phyloP scores from a whole-genome alignment of 139 green algal species.

The Chlorella vulgaris region DNA sequence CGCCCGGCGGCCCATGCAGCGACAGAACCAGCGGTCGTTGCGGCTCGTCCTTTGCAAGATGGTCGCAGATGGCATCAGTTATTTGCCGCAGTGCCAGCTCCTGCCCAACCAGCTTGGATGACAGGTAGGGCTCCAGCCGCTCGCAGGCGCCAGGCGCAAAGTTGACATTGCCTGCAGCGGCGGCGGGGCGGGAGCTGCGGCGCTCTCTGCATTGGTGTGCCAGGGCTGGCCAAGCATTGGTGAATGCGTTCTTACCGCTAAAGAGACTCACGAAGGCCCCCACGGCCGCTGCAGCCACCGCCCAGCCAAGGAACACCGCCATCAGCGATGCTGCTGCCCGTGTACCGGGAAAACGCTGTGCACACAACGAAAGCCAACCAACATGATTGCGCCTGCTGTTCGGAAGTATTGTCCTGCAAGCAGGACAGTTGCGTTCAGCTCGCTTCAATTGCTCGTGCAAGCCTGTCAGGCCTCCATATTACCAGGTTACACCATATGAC shows the following conservation, averaged over 20 bases:
- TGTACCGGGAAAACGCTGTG: no score
- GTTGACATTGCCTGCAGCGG: conserved; percentile 32
- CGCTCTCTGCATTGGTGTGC: neutral
- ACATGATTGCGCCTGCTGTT: no score
- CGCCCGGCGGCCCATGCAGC: conserved; percentile 87
- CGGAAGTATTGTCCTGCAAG: no score
- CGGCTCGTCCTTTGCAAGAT: conserved; percentile 55
- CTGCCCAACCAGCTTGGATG: conserved; percentile 75
- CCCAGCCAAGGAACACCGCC: conserved; percentile 29
- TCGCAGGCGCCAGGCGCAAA: conserved; percentile 70
- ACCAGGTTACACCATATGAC: no score
- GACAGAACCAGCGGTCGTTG: conserved; percentile 83
- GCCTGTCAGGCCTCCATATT: no score
- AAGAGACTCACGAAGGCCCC: conserved; percentile 28
- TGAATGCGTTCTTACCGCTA: conserved; percentile 35
- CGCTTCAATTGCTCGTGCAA: no score
- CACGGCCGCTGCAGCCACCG: conserved; percentile 25
- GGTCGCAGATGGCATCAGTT: conserved; percentile 79
- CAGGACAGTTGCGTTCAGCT: no score
- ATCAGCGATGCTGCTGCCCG: neutral
- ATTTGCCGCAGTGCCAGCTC: conserved; percentile 66
- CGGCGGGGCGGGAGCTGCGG: no score
- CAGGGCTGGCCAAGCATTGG: neutral
- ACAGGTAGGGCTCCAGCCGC: conserved; percentile 62
- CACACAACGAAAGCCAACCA: no score